Evolutionary conservation across 768 basidiomycete species (phyloP).

Genomic region (Hericium coralloides): DNA sequence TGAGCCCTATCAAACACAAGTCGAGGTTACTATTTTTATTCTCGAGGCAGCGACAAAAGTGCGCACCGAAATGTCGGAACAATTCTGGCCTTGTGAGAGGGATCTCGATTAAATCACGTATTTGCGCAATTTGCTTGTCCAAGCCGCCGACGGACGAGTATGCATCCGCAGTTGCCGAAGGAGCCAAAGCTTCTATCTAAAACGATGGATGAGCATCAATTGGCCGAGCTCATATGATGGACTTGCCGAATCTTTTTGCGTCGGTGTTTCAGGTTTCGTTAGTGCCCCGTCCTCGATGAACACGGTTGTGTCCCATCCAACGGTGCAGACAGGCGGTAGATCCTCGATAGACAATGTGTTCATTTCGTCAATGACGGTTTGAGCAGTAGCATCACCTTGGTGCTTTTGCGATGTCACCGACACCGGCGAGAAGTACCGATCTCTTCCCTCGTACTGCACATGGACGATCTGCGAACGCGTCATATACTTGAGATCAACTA

Average conservation of each 20-base stretch:
- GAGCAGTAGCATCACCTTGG: conserved; percentile 19
- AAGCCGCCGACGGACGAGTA: conserved; percentile 86
- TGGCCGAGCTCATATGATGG: not conserved
- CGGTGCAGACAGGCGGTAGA: conserved; percentile 42
- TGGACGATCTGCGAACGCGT: conserved; percentile 52
- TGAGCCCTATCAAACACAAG: conserved; percentile 50
- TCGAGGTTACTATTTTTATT: not conserved
- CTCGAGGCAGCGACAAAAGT: not conserved
- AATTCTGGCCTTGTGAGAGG: conserved; percentile 78
- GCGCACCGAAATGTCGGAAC: conserved; percentile 61
- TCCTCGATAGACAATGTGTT: conserved; percentile 35
- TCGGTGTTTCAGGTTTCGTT: conserved; percentile 17
- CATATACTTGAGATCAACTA: conserved; percentile 70
- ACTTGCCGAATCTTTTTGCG: conserved; percentile 9
- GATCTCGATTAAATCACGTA: conserved; percentile 79
- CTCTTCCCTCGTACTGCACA: conserved; percentile 51
- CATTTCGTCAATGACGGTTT: conserved; percentile 26
- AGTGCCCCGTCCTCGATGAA: conserved; percentile 25
- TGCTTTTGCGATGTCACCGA: conserved; percentile 24
- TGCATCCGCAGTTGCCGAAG: conserved; percentile 35
- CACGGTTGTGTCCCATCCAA: conserved; percentile 62
- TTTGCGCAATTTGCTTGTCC: conserved; percentile 76
- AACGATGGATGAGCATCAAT: conserved; percentile 23
- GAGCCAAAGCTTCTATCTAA: conserved; percentile 39
- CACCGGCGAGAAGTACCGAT: conserved; percentile 47